Evolutionary conservation across 2,329 filamentous ascomycete genomes (phyloP).

Genomic region (Phaeosphaeria sp.): DNA sequence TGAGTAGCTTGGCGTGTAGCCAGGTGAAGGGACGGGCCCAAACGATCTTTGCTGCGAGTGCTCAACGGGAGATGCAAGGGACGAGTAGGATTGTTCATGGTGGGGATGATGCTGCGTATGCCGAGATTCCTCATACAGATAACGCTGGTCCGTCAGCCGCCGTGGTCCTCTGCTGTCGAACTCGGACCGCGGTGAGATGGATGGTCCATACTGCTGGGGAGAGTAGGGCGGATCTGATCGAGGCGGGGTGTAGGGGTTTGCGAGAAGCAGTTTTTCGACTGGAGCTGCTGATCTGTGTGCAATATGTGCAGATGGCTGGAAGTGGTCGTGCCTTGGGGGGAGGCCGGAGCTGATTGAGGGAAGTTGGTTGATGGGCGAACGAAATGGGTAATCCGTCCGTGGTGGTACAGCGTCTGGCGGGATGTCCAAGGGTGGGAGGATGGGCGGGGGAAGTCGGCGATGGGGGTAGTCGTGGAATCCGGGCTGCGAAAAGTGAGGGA

Average conservation of each 20-base stretch:
- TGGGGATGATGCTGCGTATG: conserved; percentile 35
- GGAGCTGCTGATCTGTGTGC: conserved; percentile 39
- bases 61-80: conserved; percentile 48
- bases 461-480: conserved; percentile 50
- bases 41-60: conserved; percentile 42
- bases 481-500: conserved; percentile 50
- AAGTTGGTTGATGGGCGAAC: conserved; percentile 48
- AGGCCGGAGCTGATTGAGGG: conserved; percentile 45
- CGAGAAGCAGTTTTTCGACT: conserved; percentile 44
- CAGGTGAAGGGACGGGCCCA: conserved; percentile 46
- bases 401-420: conserved; percentile 47
- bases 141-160: conserved; percentile 40
- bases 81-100: conserved; percentile 42
- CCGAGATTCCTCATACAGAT: conserved; percentile 42
- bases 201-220: conserved; percentile 47
- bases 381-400: conserved; percentile 47
- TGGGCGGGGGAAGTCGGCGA: conserved; percentile 49
- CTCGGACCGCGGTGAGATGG: conserved; percentile 47
- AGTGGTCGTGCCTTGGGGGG: conserved; percentile 37
- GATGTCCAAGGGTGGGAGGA: conserved; percentile 49
- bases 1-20: conserved; percentile 49
- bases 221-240: conserved; percentile 50
- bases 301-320: conserved; percentile 22
- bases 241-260: conserved; percentile 49
- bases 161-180: conserved; percentile 38